Base-by-base conservation (phyloP, 306 rosid species). In the Prunus kanzakura region DNA sequence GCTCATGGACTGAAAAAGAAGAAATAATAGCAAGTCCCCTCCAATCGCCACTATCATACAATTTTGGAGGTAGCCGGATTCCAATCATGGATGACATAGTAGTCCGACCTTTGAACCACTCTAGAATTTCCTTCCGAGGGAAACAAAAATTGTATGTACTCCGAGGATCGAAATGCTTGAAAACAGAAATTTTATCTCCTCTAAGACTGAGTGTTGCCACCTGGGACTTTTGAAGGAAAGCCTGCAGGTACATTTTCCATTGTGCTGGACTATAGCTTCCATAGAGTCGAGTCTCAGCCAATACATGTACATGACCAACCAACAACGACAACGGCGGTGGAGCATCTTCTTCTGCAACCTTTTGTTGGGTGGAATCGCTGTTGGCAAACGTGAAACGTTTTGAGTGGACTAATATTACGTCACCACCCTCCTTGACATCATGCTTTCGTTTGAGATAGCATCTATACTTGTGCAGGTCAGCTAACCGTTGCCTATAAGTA, bases 1-100 rank as follows among this genome's bases (percentile, higher is more conserved):
- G 20, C 41, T 61, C 51, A 1, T n/a, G 45, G 13, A 68, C 68
- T 11, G 69, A 46, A 47, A 69, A 77, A 30, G 30, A 29, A 69
- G 75, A 54, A 77, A 67, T 69, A 0, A 77, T 25, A 11, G 23
- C 76, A 30, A 77, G 32, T 15, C 81, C 81, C 9, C 29, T n/a
- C 70, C 75, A 77, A 47, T 77, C 76, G 5, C 4, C 4, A 32
- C 4, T 0, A 61, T 58, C 22, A 13, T 13, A 16, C 30, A 75
- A 3, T 1, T 51, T 64, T 38, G 54, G 54, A 75, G 78, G 78
- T 2, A 75, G 62, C 9, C n/a, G 2, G 20, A 50, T 0, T 29
- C 2, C n/a, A 6, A 50, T 12, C 32, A 0, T 1, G 3, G 25
- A 8, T 18, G 67, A 65, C 67, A n/a, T 11, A 30, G 35, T 23